Conservation (phyloP, 2,329 filamentous ascomycete species). For the Hirsutella minnesotensis region DNA sequence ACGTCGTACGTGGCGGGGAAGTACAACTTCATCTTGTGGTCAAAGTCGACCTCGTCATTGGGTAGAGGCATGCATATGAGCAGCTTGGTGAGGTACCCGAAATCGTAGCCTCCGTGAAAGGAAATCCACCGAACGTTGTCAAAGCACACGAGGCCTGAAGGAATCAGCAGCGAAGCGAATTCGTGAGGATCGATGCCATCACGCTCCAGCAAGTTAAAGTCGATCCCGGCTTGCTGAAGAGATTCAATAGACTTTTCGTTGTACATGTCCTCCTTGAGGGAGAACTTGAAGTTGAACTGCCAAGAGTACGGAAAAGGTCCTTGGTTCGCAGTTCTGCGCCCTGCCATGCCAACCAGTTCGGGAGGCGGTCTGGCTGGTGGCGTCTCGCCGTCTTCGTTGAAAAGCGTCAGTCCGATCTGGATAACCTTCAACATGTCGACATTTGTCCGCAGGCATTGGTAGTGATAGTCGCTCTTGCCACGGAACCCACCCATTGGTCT, state of each 20-base stretch:
- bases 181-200: constrained; percentile 84
- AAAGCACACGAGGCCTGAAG: constrained; percentile 79
- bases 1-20: constrained; percentile 93
- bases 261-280: constrained; percentile 92
- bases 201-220: constrained; percentile 72
- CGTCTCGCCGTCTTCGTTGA: constrained; percentile 80
- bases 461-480: constrained; percentile 95
- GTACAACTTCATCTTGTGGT: constrained; percentile 78
- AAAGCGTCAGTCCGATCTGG: constrained; percentile 88
- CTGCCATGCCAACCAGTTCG: constrained; percentile 25
- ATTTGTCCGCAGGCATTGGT: constrained; percentile 93
- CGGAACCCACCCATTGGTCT: constrained; percentile 90
- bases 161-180: constrained; percentile 82
- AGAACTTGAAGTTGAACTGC: constrained; percentile 99
- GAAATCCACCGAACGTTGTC: constrained; percentile 92
- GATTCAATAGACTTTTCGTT: constrained; percentile 90
- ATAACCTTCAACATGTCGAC: constrained; percentile 97
- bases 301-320: constrained; percentile 72
- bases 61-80: constrained; percentile 75
- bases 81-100: constrained; percentile 92
- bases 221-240: constrained; percentile 81
- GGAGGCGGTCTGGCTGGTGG: constrained; percentile 56
- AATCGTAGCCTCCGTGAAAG: constrained; percentile 96
- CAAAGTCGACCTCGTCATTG: constrained; percentile 81
- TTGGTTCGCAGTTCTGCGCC: constrained; percentile 27